Evolutionary conservation across 352 stramenopile genomes (phyloP).

Genomic region (Phytophthora pistaciae): DNA sequence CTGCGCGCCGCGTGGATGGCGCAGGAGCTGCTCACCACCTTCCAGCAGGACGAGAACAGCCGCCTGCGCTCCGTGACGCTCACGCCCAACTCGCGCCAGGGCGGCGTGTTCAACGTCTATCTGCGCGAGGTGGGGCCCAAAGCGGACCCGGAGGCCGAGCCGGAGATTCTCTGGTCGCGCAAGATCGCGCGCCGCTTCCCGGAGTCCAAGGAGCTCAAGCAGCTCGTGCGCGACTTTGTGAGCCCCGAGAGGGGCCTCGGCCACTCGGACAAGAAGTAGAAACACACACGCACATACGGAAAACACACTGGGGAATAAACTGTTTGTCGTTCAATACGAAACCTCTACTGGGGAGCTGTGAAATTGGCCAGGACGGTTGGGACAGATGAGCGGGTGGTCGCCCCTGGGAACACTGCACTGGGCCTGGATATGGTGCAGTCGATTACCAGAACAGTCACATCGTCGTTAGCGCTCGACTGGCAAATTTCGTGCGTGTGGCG

Average conservation of each 20-base stretch:
- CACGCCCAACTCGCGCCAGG: slow-evolving; percentile 65
- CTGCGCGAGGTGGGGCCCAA: slow-evolving; percentile 45
- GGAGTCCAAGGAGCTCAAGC: slow-evolving; percentile 94
- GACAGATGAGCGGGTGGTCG: slow-evolving; percentile 27
- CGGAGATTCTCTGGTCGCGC: slow-evolving; percentile 88
- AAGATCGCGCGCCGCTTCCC: slow-evolving; percentile 87
- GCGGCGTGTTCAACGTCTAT: slow-evolving; percentile 78
- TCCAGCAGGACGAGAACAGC: slow-evolving; percentile 76
- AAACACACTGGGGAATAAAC: neutral
- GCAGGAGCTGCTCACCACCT: slow-evolving; percentile 94
- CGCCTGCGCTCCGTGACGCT: slow-evolving; percentile 68
- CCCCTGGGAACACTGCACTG: slow-evolving; percentile 43
- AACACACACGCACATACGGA: neutral
- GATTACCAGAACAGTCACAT: slow-evolving; percentile 1
- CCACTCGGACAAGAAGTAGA: slow-evolving; percentile 84
- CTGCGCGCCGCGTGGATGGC: slow-evolving; percentile 90
- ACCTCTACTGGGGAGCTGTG: slow-evolving; percentile 24
- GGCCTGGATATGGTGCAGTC: slow-evolving; percentile 17
- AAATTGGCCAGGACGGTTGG: slow-evolving; percentile 32
- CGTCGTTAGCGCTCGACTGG: slow-evolving; percentile 7
- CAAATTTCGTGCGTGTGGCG: slow-evolving; percentile 2
- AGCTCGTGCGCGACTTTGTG: slow-evolving; percentile 91
- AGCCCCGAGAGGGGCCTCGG: slow-evolving; percentile 85
- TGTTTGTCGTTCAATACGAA: slow-evolving; percentile 3
- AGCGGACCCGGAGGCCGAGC: slow-evolving; percentile 44